Evolutionary conservation across 352 stramenopile species (phyloP), one percentile per base, ranked within the genome.

Genomic region (Phytopythium cucurbitacearum): DNA sequence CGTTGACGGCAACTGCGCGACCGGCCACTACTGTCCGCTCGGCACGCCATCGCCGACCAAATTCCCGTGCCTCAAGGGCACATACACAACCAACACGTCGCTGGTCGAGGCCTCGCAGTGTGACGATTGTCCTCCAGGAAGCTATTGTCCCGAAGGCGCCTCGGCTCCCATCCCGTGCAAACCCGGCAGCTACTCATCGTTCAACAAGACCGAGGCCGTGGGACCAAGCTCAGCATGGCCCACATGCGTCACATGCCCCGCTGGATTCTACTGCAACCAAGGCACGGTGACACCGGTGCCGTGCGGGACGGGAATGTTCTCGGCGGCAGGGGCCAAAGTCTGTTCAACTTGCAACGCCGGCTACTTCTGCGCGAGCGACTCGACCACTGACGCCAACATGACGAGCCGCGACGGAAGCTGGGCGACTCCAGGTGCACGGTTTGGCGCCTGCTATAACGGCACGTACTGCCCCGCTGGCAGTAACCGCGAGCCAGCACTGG

Each of bases 11-110:
- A 67, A 51, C 37, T 94, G 84, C 57, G 77, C 73, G 38, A 48
- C 85, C 0, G 93, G 93, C 0, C 69, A 97, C 59, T 98, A 96
- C 55, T 98, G 93, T 60, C 89, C 88, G 9, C 65, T 94, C 12
- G 76, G 72, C 11, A 96, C 91, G 2, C 61, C 70, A 5, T 80
- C 70, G 0, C 57, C 71, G 5, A 86, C 71, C 5, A 71, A 80
- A 40, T 95, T 81, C 40, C 87, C 85, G 10, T 97, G 91, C 40
- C 86, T 86, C 16, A 85, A 69, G 4, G 91, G 91, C 13, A 95
- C 73, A 3, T 97, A 85, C 69, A 89, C 80, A 1, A 45, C 76
- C 7, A 80, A 84, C 13, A 93, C 79, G 13, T 87, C 67, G 64
- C 55, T 95, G 34, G 91, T 87, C 13, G 79, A 91, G 15, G 57